These are phyloP conservation scores for Yarrowia sp. DNA, from an alignment of 805 yeast species.

Conservation along the genomic window DNA sequence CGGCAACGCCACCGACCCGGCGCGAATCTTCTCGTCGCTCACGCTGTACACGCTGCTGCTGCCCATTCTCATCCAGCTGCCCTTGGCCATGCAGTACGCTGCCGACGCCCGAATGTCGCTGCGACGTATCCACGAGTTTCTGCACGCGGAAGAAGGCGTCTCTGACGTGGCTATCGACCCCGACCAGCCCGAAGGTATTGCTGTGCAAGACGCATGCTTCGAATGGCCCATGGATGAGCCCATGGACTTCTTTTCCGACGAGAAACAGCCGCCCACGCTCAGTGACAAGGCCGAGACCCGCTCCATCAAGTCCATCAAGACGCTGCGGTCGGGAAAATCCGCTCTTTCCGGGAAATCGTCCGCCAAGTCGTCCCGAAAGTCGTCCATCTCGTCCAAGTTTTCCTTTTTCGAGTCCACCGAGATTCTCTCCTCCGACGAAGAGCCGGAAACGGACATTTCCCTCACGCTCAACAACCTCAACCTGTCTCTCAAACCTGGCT, in stretches of 20 bases:
- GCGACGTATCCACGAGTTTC: slow-evolving; percentile 80
- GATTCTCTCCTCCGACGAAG: neutral
- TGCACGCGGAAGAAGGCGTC: slow-evolving; percentile 56
- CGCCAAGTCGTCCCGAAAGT: slow-evolving; percentile 8
- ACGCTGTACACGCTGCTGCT: slow-evolving; percentile 70
- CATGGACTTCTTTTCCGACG: neutral
- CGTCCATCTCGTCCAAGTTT: slow-evolving; percentile 18
- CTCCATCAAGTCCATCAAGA: neutral
- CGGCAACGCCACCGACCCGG: slow-evolving; percentile 57
- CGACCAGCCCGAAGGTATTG: slow-evolving; percentile 46
- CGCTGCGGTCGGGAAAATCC: neutral
- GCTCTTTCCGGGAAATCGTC: slow-evolving; percentile 10
- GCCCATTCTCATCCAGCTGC: slow-evolving; percentile 67
- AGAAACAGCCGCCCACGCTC: neutral
- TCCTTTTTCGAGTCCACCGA: slow-evolving; percentile 21
- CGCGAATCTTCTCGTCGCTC: slow-evolving; percentile 71
- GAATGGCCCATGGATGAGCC: slow-evolving; percentile 52
- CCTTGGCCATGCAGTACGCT: slow-evolving; percentile 77
- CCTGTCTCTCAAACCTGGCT: slow-evolving; percentile 53
- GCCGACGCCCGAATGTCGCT: slow-evolving; percentile 89
- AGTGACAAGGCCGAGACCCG: neutral
- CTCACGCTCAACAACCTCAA: slow-evolving; percentile 5
- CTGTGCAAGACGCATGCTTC: slow-evolving; percentile 62
- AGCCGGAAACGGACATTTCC: slow-evolving; percentile 50
- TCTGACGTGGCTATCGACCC: slow-evolving; percentile 38